Percentiles rank a stretch among this genome's conserved stretches.
phyloP scores from a whole-genome alignment of 2,329 filamentous ascomycete species.

The Iodosphaeria phyllophila region DNA sequence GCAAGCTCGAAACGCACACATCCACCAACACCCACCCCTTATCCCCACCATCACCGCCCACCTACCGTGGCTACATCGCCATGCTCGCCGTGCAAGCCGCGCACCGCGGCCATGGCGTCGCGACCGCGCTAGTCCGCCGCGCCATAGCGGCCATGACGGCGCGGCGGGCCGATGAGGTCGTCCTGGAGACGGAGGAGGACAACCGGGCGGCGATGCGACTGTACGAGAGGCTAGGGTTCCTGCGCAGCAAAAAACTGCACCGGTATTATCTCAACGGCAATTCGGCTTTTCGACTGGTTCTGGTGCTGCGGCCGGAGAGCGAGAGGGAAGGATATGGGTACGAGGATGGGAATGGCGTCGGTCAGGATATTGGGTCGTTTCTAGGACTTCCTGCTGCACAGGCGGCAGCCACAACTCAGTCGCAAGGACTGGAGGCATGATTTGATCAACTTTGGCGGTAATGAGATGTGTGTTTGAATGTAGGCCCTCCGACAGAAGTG shows the following conservation, averaged over 20 bases:
- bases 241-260: slow-evolving; percentile 82
- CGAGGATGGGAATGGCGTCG: too few species aligned
- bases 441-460: too few species aligned
- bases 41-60: slow-evolving; percentile 50
- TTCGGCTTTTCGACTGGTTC: slow-evolving; percentile 73
- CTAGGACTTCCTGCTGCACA: too few species aligned
- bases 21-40: too few species aligned
- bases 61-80: slow-evolving; percentile 82
- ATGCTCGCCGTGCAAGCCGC: slow-evolving; percentile 85
- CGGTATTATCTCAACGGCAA: slow-evolving; percentile 95
- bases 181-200: slow-evolving; percentile 87
- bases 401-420: too few species aligned
- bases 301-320: too few species aligned
- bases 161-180: slow-evolving; percentile 77
- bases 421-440: too few species aligned
- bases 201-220: slow-evolving; percentile 80
- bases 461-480: too few species aligned
- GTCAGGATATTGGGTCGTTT: too few species aligned
- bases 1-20: slow-evolving; percentile 80
- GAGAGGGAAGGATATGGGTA: too few species aligned
- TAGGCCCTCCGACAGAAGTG: too few species aligned
- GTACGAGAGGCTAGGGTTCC: slow-evolving; percentile 82
- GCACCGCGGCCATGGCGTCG: slow-evolving; percentile 72
- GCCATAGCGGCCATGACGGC: slow-evolving; percentile 83
- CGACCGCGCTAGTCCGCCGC: slow-evolving; percentile 70